Evolutionary conservation across 768 basidiomycete genomes (phyloP).

Genomic region (Serpula lacrymans): DNA sequence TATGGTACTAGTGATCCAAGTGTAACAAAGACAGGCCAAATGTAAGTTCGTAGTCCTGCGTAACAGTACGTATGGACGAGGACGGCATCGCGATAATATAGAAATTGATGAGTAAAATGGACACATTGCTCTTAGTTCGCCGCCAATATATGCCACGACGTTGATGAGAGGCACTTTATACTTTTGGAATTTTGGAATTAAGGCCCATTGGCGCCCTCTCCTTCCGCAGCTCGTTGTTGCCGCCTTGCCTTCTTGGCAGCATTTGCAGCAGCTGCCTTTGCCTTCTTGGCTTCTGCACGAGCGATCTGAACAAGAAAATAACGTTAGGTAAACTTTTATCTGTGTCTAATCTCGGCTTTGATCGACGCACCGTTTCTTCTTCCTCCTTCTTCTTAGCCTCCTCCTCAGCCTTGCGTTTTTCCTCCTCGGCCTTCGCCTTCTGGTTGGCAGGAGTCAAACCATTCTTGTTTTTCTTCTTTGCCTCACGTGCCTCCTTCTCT

Average conservation of each 20-base stretch:
- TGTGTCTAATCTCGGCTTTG: too few relatives aligned
- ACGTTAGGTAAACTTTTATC: neutral
- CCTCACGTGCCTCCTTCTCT: conserved; percentile 91
- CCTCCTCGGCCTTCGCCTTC: conserved; percentile 50
- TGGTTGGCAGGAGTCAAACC: conserved; percentile 40
- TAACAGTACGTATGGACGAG: too few relatives aligned
- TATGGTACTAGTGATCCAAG: too few relatives aligned
- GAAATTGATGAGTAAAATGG: too few relatives aligned
- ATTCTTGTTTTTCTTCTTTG: conserved; percentile 71
- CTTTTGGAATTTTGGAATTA: too few relatives aligned
- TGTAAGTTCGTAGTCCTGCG: too few relatives aligned
- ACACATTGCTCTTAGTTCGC: too few relatives aligned
- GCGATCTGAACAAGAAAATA: conserved; percentile 34
- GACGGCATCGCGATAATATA: too few relatives aligned
- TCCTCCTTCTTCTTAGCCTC: conserved; percentile 79
- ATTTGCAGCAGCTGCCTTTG: conserved; percentile 80
- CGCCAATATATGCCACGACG: too few relatives aligned
- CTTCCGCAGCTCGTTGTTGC: conserved; percentile 52
- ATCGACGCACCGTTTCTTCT: conserved; percentile 67
- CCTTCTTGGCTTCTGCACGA: conserved; percentile 78
- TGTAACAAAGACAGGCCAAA: too few relatives aligned
- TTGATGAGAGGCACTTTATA: too few relatives aligned
- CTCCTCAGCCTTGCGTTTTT: conserved; percentile 64
- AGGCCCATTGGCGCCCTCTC: conserved; percentile 7
- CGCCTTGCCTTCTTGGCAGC: conserved; percentile 89